These are phyloP conservation scores for Orbilia quercus DNA, from an alignment of 2,329 filamentous ascomycete genomes.

Conservation along the genomic window DNA sequence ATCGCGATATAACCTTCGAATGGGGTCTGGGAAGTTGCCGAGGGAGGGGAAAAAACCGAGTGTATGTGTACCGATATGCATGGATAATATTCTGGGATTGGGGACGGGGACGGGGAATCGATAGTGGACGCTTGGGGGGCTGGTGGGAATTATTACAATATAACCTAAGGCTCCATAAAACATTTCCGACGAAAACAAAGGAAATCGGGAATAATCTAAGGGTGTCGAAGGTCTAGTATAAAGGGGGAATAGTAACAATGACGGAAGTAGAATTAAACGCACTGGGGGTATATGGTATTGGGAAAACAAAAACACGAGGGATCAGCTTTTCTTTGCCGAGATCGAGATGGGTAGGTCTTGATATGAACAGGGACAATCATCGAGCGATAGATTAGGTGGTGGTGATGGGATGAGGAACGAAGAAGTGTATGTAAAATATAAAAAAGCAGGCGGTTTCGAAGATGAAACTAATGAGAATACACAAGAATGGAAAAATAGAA, in stretches of 20 bases:
- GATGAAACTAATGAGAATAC: constrained; percentile 33
- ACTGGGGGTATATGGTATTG: constrained; percentile 56
- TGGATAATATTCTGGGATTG: constrained; percentile 6
- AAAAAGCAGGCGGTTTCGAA: constrained; percentile 12
- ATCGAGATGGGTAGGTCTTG: constrained; percentile 42
- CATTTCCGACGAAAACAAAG: constrained; percentile 50
- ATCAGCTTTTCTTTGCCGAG: constrained; percentile 41
- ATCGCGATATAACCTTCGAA: constrained; percentile 34
- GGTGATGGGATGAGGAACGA: no score
- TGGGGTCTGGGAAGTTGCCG: constrained; percentile 5
- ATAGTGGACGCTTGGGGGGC: no score
- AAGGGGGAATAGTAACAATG: constrained; percentile 38
- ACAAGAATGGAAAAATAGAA: constrained; percentile 32
- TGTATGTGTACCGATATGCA: constrained; percentile 25
- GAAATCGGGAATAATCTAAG: constrained; percentile 51
- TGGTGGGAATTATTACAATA: constrained; percentile 53
- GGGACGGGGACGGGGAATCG: constrained; percentile 6
- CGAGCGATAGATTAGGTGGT: constrained; percentile 27
- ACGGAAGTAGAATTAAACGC: constrained; percentile 51
- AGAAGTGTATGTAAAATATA: constrained; percentile 13
- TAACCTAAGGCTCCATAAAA: constrained; percentile 53
- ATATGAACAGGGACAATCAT: constrained; percentile 11
- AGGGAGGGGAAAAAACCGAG: constrained; percentile 11
- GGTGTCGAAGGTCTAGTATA: constrained; percentile 50
- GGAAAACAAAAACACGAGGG: constrained; percentile 45